Base-by-base conservation (phyloP, 345 rosid genomes). In the Chamaenerion angustifolium region DNA sequence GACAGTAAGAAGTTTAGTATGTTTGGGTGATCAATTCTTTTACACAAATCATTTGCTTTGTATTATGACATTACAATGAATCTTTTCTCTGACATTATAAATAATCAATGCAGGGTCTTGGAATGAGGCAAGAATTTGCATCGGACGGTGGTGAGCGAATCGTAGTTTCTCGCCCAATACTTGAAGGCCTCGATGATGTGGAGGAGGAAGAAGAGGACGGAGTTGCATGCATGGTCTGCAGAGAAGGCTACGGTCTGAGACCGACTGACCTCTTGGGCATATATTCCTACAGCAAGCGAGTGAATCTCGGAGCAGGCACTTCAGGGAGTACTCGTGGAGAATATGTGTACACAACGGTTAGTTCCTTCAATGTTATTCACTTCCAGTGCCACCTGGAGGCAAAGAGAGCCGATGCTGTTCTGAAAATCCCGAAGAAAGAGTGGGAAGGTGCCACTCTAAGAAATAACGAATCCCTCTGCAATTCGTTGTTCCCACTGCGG, bases 361-460 rank as follows among this genome's bases (percentile, higher is more conserved):
- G 98, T 67, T 87, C 76, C 40, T 92, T 92, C 69, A 87, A 87
- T 61, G 80, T 79, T 11, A 87, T 92, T 74, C 96, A 92, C 66
- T 92, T 92, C 74, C 98, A 84, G 58, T 92, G 98, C 68, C 98
- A 92, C 66, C 98, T 84, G 66, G 98, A 92, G 65, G 98, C 98
- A n/a, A 92, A 87, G 70, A 75, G 95, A 68, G 98, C 98, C 6
- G 98, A 92, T 61, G 81, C 96, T 56, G 90, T 86, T 52, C 81
- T 84, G 56, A 87, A n/a, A 71, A 92, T 66, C 62, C 96, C 96
- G 4, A 92, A 92, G 83, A 92, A 92, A 82, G 98, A 92, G 78
- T 92, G 98, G 98, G 98, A 92, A 62, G 98, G 98, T 41, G 98
- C 98, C 50, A 74, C 94, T 42, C 78, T 84, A 44, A 77, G 96